phyloP scores from a whole-genome alignment of 1,284 basidiomycete genomes.

The Exsudoporus floridanus region DNA sequence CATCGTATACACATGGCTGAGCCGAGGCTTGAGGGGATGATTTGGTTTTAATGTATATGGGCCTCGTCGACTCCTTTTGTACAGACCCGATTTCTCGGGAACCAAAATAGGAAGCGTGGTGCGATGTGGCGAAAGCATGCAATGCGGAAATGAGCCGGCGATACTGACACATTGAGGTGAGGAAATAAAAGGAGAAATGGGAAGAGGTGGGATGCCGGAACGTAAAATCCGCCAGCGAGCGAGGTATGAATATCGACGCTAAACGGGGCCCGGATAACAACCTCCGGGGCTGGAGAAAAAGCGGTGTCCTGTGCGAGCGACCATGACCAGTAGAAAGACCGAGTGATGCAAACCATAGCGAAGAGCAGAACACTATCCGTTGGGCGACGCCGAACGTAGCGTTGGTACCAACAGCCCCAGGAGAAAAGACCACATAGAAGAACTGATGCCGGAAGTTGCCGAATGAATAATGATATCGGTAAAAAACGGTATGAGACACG shows the following conservation, averaged over 20 bases:
- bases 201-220: conserved; percentile 26
- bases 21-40: conserved; percentile 17
- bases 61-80: conserved; percentile 36
- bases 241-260: conserved; percentile 51
- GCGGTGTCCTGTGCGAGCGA: conserved; percentile 44
- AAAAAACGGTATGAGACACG: conserved; percentile 32
- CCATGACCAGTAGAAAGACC: conserved; percentile 35
- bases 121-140: conserved; percentile 46
- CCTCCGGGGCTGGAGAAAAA: conserved; percentile 20
- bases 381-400: conserved; percentile 33
- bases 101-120: conserved; percentile 39
- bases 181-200: conserved; percentile 25
- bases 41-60: conserved; percentile 33
- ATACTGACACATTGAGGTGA: conserved; percentile 45
- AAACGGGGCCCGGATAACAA: conserved; percentile 35
- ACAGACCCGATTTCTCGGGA: conserved; percentile 33
- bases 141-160: conserved; percentile 37
- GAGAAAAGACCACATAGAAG: conserved; percentile 28
- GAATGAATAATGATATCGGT: conserved; percentile 47
- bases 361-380: conserved; percentile 37
- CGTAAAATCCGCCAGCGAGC: conserved; percentile 31
- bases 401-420: conserved; percentile 34
- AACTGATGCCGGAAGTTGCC: conserved; percentile 38
- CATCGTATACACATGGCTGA: conserved; percentile 40
- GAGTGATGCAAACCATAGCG: conserved; percentile 30